A percentile compares a stretch with the other conserved stretches of the same genome.
These are phyloP conservation scores for Cryptosporidium meleagridis DNA, from an alignment of 169 alveolate genomes.

Conservation along the genomic window DNA sequence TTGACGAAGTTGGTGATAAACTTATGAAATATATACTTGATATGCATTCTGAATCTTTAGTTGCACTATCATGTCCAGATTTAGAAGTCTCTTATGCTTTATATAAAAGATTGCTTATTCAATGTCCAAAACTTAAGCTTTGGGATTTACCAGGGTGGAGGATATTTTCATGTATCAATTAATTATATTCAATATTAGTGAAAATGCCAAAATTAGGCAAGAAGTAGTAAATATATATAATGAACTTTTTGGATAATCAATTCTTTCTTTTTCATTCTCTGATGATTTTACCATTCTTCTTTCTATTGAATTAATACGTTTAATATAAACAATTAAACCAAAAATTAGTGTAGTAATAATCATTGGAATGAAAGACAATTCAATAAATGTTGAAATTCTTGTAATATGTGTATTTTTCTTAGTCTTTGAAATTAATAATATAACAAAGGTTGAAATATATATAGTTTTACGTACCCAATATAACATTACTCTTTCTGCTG, in stretches of 20 bases:
- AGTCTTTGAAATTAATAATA: conserved; percentile 73
- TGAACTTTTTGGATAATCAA: conserved; percentile 62
- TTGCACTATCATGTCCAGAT: conserved; percentile 68
- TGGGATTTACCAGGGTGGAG: conserved; percentile 76
- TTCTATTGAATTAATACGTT: conserved; percentile 35
- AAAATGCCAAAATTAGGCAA: conserved; percentile 27
- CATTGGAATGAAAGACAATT: conserved; percentile 18
- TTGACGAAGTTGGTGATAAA: conserved; percentile 67
- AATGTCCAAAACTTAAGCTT: conserved; percentile 58
- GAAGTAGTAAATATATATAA: conserved; percentile 34
- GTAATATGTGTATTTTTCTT: conserved; percentile 10
- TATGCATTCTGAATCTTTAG: conserved; percentile 71
- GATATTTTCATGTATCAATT: conserved; percentile 16
- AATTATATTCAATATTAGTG: conserved; percentile 7
- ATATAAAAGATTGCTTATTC: conserved; percentile 36
- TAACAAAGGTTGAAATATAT: conserved; percentile 76
- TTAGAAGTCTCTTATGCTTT: conserved; percentile 56
- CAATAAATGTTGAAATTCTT: background rate
- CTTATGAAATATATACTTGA: conserved; percentile 50
- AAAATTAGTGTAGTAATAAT: conserved; percentile 14
- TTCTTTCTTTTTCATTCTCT: conserved; percentile 68
- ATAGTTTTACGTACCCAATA: conserved; percentile 81
- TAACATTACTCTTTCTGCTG: conserved; percentile 84
- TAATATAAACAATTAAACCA: conserved; percentile 33
- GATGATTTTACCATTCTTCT: conserved; percentile 60